Base-by-base conservation (phyloP, 805 yeast genomes). In the Saccharomycopsis sp. region DNA sequence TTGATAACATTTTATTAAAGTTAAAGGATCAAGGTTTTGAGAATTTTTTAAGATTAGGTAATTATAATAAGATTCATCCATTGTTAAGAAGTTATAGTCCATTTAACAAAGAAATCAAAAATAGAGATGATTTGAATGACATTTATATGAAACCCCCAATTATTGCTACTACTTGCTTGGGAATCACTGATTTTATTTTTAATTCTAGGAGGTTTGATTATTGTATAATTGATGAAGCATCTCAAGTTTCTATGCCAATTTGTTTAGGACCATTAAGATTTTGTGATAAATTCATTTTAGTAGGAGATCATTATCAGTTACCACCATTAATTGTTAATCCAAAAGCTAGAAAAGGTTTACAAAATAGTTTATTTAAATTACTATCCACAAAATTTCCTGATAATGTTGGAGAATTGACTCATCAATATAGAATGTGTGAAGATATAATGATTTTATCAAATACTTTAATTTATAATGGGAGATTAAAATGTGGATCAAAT, bases 191-290 rank as follows among this genome's bases (percentile, higher is more conserved):
- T 53, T 66, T 76, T 54, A 57, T 76, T 2, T 79, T 87, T 51
- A 63, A 56, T 17, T 58, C 67, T 52, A 58, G 74, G 26, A 67
- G 62, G 13, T 92, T 92, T 58, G 98, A 92, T 53, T 89, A 83
- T 54, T 94, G 96, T 54, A 87, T 92, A 31, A 71, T 92, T 33
- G 99, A 92, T 57, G 99, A 92, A 57, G 97, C 97, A 0, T 87
- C 96, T 1, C 98, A 92, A 54, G 83, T 89, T 1, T 80, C 96
- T 0, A 67, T 89, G 68, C 98, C 99, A 0, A 69, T 84, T 4
- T 82, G 94, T 50, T 58, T 92, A 21, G 98, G 97, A 0, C 97
- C 98, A 0, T 57, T 92, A 35, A 59, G 87, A 25, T 73, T 71
- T 48, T 79, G 87, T 26, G 79, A 80, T 34, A 82, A 72, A 57